These are phyloP conservation scores for Hydnomerulius pinastri DNA, from an alignment of 768 basidiomycete species.

Conservation along the genomic window DNA sequence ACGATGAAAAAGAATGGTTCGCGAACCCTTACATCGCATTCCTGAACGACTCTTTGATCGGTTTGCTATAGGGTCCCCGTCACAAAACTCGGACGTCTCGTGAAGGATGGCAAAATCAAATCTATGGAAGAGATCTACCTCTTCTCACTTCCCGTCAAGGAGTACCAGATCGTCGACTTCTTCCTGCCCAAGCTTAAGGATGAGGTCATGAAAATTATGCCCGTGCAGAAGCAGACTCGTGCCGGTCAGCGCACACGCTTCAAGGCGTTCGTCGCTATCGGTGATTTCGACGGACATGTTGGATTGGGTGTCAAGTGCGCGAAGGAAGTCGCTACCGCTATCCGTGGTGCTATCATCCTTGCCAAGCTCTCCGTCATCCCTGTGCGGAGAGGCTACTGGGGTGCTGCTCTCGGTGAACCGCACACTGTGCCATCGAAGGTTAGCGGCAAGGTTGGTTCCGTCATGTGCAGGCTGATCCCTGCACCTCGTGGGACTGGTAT, in stretches of 20 bases:
- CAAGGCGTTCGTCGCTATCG: conserved; percentile 99
- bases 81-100: conserved; percentile 98
- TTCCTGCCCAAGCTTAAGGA: conserved; percentile 99
- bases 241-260: conserved; percentile 99
- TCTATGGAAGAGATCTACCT: conserved; percentile 99
- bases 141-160: conserved; percentile 99
- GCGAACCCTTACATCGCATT: conserved; percentile 21
- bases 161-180: conserved; percentile 99
- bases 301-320: conserved; percentile 99
- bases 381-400: conserved; percentile 99
- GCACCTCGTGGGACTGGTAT: conserved; percentile 99
- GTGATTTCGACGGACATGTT: conserved; percentile 98
- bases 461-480: conserved; percentile 98
- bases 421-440: conserved; percentile 99
- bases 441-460: conserved; percentile 97
- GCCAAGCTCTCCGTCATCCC: conserved; percentile 98
- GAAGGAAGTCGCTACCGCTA: conserved; percentile 99
- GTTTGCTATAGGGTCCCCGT: conserved; percentile 77
- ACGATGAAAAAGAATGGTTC: conserved; percentile 99
- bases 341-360: conserved; percentile 98
- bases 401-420: conserved; percentile 96
- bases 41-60: conserved; percentile 5
- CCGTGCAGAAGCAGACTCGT: conserved; percentile 99
- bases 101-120: conserved; percentile 99
- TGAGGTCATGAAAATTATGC: conserved; percentile 99